phyloP scores from a whole-genome alignment of 2,329 filamentous ascomycete species.

The Canariomyces notabilis region DNA sequence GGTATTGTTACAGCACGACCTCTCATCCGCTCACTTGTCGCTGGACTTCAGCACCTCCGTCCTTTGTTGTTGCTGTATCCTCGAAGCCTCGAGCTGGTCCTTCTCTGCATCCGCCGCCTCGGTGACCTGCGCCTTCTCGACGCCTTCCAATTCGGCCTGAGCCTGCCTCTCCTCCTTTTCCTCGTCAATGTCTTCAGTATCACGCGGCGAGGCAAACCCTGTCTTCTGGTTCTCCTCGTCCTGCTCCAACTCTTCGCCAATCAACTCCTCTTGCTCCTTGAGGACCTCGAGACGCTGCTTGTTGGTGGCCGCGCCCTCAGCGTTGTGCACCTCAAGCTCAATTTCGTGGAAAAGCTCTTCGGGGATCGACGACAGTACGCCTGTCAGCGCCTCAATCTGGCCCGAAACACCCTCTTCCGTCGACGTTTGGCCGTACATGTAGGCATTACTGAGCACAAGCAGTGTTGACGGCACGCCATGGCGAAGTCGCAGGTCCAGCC shows the following conservation, averaged over 20 bases:
- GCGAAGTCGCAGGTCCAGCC: conserved; percentile 89
- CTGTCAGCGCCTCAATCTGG: conserved; percentile 88
- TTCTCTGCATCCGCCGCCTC: conserved; percentile 54
- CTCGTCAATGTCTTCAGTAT: conserved; percentile 92
- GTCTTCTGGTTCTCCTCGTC: conserved; percentile 73
- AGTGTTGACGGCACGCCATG: conserved; percentile 95
- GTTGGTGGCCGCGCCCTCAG: conserved; percentile 95
- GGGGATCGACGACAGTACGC: conserved; percentile 88
- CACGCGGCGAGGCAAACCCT: conserved; percentile 71
- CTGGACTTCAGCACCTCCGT: conserved; percentile 7
- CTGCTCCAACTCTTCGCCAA: conserved; percentile 94
- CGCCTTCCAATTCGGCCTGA: conserved; percentile 42
- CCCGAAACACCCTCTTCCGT: conserved; percentile 75
- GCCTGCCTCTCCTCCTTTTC: conserved; percentile 69
- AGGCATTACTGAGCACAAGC: conserved; percentile 92
- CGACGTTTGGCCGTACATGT: conserved; percentile 76
- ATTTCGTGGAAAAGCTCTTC: conserved; percentile 99
- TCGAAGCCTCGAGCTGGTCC: conserved; percentile 43
- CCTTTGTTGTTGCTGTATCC: conserved; percentile 36
- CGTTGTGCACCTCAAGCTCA: conserved; percentile 93
- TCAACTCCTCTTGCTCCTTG: conserved; percentile 97
- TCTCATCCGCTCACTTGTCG: conserved; percentile 10
- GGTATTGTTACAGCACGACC: conserved; percentile 4
- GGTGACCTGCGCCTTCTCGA: conserved; percentile 44
- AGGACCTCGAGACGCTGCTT: conserved; percentile 97